These are phyloP conservation scores for Torrubiella hemipterigena DNA, from an alignment of 2,329 filamentous ascomycete species.

Conservation along the genomic window DNA sequence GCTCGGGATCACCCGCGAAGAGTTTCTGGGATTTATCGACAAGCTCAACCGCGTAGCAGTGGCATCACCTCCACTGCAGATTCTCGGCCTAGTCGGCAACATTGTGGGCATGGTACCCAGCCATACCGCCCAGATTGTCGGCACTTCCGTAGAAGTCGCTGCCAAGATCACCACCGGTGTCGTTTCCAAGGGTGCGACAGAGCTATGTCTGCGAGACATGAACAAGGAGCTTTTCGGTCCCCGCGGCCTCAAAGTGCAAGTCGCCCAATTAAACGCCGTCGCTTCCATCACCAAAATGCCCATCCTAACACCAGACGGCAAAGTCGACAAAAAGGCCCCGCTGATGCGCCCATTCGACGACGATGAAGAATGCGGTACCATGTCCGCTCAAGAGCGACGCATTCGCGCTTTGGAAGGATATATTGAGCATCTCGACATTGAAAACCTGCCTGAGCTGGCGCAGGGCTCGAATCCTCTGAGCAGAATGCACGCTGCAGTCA, in stretches of 20 bases:
- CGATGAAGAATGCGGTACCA: neutral
- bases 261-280: conserved; percentile 10
- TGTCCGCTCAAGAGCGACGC: conserved; percentile 9
- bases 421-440: conserved; percentile 8
- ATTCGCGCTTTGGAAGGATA: conserved; percentile 7
- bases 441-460: conserved; percentile 4
- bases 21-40: conserved; percentile 10
- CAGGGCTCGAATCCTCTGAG: conserved; percentile 2
- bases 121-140: conserved; percentile 10
- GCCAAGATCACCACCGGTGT: conserved; percentile 6
- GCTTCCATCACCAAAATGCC: conserved; percentile 10
- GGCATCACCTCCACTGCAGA: conserved; percentile 9
- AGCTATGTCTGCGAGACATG: conserved; percentile 7
- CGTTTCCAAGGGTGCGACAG: conserved; percentile 9
- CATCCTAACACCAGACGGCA: conserved; percentile 8
- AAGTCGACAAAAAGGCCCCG: conserved; percentile 5
- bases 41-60: conserved; percentile 9
- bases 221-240: conserved; percentile 8
- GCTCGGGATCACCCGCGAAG: conserved; percentile 6
- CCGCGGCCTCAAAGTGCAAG: conserved; percentile 6
- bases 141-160: conserved; percentile 4
- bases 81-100: conserved; percentile 8
- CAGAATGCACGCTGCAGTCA: conserved; percentile 7
- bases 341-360: conserved; percentile 8
- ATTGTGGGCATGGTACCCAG: conserved; percentile 10